phyloP scores from a whole-genome alignment of 2,329 filamentous ascomycete genomes.

The Hymenoscyphus scutula region DNA sequence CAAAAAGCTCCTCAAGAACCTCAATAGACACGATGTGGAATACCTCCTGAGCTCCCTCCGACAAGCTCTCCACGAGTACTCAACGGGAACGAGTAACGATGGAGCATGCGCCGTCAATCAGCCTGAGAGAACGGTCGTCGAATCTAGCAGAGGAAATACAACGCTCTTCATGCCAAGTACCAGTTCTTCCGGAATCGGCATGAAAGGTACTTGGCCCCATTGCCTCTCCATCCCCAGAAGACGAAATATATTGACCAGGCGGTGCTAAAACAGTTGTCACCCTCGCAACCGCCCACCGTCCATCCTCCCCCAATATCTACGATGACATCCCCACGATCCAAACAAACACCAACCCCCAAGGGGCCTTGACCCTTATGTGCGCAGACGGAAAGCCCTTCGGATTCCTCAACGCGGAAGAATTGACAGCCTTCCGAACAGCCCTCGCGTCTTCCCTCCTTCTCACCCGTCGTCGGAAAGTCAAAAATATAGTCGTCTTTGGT shows the following conservation, averaged over 20 bases:
- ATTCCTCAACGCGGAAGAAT: slow-evolving; percentile 68
- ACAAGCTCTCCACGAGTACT: slow-evolving; percentile 59
- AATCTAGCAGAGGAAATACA: slow-evolving; percentile 51
- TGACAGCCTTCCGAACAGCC: slow-evolving; percentile 80
- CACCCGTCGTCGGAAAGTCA: slow-evolving; percentile 63
- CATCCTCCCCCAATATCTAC: slow-evolving; percentile 1
- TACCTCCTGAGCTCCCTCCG: slow-evolving; percentile 49
- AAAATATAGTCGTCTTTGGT: slow-evolving; percentile 80
- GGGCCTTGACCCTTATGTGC: slow-evolving; percentile 67
- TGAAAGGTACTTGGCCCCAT: slow-evolving; percentile 55
- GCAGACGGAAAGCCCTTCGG: slow-evolving; percentile 61
- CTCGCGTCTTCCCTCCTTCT: slow-evolving; percentile 68
- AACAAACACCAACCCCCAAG: slow-evolving; percentile 37
- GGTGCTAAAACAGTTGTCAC: slow-evolving; percentile 57
- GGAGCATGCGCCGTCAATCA: slow-evolving; percentile 48
- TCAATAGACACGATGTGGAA: slow-evolving; percentile 52
- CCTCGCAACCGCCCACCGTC: slow-evolving; percentile 45
- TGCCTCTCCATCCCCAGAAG: not conserved
- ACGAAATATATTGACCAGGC: slow-evolving; percentile 7
- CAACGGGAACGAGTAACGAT: slow-evolving; percentile 49
- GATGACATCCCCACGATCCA: slow-evolving; percentile 29
- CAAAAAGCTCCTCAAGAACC: slow-evolving; percentile 50
- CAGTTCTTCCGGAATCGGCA: slow-evolving; percentile 60
- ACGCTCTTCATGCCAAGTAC: slow-evolving; percentile 75
- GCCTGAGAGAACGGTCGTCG: slow-evolving; percentile 50